Evolutionary conservation across 2,329 filamentous ascomycete species (phyloP), one percentile per base, ranked within the genome.

Genomic region (Colletotrichum lentis): DNA sequence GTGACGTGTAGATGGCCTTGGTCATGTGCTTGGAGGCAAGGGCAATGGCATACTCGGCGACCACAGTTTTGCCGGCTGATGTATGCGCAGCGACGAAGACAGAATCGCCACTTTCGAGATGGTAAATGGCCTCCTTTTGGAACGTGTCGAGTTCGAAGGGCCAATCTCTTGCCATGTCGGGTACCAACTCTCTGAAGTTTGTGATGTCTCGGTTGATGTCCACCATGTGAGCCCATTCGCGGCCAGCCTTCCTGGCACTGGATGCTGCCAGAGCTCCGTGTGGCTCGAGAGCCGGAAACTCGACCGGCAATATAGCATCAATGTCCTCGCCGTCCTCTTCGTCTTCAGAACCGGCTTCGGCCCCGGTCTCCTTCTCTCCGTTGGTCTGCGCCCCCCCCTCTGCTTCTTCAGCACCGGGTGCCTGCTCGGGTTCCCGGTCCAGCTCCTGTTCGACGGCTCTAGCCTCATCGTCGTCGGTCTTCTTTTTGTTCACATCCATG

Each of bases 1-100:
- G 96, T 0, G 96, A 98, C 0, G 96, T 99, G 78, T 99, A 99
- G 71, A 99, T 99, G 24, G 96, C 95, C 78, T 99, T 99, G 10
- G 96, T 99, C 95, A 98, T 98, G 77, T 99, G 96, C 76, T 95
- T 96, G n/a, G 93, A 91, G 37, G 96, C 96, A 67, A 99, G 83
- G 7, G 96, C 94, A 77, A 99, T 98, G 56, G 95, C 96, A 79
- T 99, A 99, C 77, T 99, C 96, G 35, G 96, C 96, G 16, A 99
- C 96, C 0, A 98, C 96, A 1, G 96, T 99, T 82, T 99, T 99
- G 64, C 96, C 96, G 24, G 96, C 96, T 41, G 96, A 99, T 0
- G 96, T 99, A 77, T 99, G 96, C 0, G 96, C 96, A 11, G 96
- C 96, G 58, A 99, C 96, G 74, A 99, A 99, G 31, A 99, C 96